Conservation (phyloP, 257 asterid species). For the Striga asiatica region DNA sequence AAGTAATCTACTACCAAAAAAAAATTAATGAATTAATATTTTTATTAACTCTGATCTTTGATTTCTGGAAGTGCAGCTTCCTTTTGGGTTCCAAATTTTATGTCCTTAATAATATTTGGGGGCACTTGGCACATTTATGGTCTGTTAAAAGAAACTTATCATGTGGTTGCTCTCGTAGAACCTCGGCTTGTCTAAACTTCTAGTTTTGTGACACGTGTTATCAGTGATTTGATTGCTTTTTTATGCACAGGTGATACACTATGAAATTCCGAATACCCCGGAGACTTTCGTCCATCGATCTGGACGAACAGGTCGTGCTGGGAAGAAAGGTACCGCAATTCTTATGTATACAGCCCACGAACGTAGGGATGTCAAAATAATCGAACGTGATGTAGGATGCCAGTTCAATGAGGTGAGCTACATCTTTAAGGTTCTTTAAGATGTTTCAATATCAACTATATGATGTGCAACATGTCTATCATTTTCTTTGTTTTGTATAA, state of each 20-base stretch:
- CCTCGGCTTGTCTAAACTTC: background rate
- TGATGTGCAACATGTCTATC: too few relatives aligned
- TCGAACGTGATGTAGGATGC: conserved; percentile 91
- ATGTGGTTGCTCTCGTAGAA: background rate
- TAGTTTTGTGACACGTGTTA: background rate
- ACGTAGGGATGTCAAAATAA: conserved; percentile 50
- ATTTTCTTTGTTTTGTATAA: too few relatives aligned
- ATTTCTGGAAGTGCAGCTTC: background rate
- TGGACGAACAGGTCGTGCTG: conserved; percentile 99
- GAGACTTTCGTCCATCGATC: conserved; percentile 91
- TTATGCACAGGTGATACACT: conserved; percentile 72
- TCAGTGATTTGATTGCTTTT: background rate
- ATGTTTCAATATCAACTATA: too few relatives aligned
- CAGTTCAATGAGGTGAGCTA: conserved; percentile 56
- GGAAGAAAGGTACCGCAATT: conserved; percentile 86
- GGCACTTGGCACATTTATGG: background rate
- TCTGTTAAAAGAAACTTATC: background rate
- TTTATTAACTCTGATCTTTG: background rate
- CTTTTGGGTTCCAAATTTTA: background rate
- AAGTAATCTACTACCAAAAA: too few relatives aligned
- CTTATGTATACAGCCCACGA: conserved; percentile 63
- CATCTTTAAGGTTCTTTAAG: background rate
- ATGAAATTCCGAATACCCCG: conserved; percentile 77
- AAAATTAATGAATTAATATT: background rate
- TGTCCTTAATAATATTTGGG: background rate